These are phyloP conservation scores for Fraxinus anomala DNA, from an alignment of 257 asterid species.

Conservation along the genomic window DNA sequence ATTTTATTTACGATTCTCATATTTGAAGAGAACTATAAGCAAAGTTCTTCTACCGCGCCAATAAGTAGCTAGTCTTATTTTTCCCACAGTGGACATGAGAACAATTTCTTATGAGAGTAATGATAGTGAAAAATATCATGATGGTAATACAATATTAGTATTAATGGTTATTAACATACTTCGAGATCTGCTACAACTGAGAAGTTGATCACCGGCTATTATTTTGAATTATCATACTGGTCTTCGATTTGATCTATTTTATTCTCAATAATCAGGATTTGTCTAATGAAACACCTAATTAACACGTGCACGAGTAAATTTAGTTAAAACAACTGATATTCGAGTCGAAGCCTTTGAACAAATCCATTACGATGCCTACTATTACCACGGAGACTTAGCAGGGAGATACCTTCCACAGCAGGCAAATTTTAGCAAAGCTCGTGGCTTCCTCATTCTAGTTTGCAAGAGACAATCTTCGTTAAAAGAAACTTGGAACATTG, in stretches of 20 bases:
- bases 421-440: conserved; percentile 56
- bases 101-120: too few relatives aligned
- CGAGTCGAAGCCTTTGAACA: neutral
- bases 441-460: conserved; percentile 59
- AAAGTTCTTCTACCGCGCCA: too few relatives aligned
- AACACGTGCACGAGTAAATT: conserved; percentile 33
- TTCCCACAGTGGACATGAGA: too few relatives aligned
- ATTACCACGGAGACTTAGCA: conserved; percentile 59
- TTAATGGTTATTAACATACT: too few relatives aligned
- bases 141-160: too few relatives aligned
- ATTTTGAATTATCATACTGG: neutral
- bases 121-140: too few relatives aligned
- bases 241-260: conserved; percentile 31
- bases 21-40: too few relatives aligned
- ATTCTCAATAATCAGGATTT: neutral
- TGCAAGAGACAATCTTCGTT: neutral
- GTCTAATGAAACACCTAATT: conserved; percentile 1
- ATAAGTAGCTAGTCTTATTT: too few relatives aligned
- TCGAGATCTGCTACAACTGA: too few relatives aligned
- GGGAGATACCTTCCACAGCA: conserved; percentile 72
- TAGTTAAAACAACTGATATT: neutral
- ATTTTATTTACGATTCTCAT: too few relatives aligned
- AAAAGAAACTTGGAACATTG: neutral
- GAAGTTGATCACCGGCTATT: too few relatives aligned
- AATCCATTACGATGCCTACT: conserved; percentile 5